Base-by-base conservation (phyloP, 2,329 filamentous ascomycete genomes). In the Herpotrichia juniperi region DNA sequence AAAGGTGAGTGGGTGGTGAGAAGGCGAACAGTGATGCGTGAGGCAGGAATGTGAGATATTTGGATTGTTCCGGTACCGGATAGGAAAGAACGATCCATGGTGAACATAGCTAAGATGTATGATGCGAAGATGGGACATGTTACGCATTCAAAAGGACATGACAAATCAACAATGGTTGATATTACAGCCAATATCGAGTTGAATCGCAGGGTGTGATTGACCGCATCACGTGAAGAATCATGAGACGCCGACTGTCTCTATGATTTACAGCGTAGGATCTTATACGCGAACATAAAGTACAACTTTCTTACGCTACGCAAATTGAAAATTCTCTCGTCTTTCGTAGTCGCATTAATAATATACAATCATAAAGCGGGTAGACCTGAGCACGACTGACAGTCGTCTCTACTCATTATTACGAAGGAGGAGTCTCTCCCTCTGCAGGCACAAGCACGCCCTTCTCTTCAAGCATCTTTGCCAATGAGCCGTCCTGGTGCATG, bases 401-500 rank as follows among this genome's bases (percentile, higher is more conserved):
- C n/a, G 8, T 40, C 16, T 40, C 37, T 3, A 40, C n/a, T 40
- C n/a, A 35, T 39, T 59, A 64, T 55, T 63, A 60, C 19, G 55
- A 48, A 48, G 62, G 47, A 40, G 61, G 55, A 9, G 48, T 52
- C 51, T 67, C 66, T 19, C 60, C 64, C 30, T 66, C 71, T 58
- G 87, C 85, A 54, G 86, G 82, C 2, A 87, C 85, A 50, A 99
- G 77, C n/a, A 97, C 90, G 56, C 86, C 86, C 82, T 96, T 96
- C 76, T 96, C 90, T 71, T 96, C 91, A 44, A 99, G 81, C 73
- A 97, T 76, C 81, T 96, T 96, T 8, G 92, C 91, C 67, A 99
- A 78, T 63, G 96, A 92, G 24, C 94, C 94, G 69, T 91, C 96
- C 78, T 97, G 90, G 79, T 97, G 93, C 94, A 99, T 97, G 2